Evolutionary conservation across 352 stramenopile genomes (phyloP).

Genomic region (Halophytophthora batemanensis): DNA sequence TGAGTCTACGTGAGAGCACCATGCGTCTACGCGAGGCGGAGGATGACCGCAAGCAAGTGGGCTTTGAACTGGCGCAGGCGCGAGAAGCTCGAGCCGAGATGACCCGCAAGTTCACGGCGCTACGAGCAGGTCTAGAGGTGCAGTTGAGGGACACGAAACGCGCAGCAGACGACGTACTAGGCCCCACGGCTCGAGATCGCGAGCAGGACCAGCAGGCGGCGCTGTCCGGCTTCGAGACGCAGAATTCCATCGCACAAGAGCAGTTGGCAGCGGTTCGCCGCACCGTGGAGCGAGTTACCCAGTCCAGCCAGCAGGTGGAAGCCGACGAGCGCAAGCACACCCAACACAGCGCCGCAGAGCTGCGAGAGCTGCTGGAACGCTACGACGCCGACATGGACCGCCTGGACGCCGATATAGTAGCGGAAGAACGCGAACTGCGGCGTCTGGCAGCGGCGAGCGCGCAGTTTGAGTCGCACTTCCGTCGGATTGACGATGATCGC

Average conservation of each 20-base stretch:
- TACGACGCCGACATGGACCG: constrained; percentile 52
- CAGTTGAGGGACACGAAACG: constrained; percentile 48
- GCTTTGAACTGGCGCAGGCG: constrained; percentile 50
- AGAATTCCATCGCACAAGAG: constrained; percentile 34
- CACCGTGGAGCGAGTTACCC: constrained; percentile 24
- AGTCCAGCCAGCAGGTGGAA: constrained; percentile 44
- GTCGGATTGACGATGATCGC: constrained; percentile 53
- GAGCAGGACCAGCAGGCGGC: constrained; percentile 45
- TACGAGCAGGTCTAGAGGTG: constrained; percentile 33
- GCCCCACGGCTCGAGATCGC: constrained; percentile 26
- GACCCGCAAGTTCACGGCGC: constrained; percentile 27
- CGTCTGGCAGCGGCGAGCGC: constrained; percentile 29
- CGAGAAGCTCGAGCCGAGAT: constrained; percentile 29
- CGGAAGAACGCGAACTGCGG: constrained; percentile 26
- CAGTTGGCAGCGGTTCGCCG: constrained; percentile 30
- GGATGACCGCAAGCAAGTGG: constrained; percentile 58
- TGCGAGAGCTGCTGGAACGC: constrained; percentile 38
- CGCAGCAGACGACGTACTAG: constrained; percentile 33
- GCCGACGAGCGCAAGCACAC: constrained; percentile 52
- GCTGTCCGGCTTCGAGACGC: constrained; percentile 35
- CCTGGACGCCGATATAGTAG: constrained; percentile 41
- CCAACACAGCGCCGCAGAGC: constrained; percentile 31
- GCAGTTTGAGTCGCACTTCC: constrained; percentile 40
- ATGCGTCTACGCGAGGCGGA: constrained; percentile 57
- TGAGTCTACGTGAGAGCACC: constrained; percentile 40